Conservation (phyloP, 345 rosid species). For the Citropsis articulata region DNA sequence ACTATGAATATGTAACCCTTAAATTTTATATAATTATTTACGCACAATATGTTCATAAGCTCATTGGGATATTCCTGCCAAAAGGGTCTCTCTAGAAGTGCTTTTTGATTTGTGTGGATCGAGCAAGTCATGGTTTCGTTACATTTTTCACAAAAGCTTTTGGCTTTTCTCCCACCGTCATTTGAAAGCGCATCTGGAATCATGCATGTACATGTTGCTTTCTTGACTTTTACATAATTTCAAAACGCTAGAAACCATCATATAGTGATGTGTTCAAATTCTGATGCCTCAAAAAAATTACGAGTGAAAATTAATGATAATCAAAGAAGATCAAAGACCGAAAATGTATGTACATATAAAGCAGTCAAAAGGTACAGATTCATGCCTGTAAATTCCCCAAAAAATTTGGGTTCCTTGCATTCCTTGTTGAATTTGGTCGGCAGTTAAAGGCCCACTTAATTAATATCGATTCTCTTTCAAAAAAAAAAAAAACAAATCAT, state of each 20-base stretch:
- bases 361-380: background rate
- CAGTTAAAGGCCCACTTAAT: background rate
- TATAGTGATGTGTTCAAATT: conserved; percentile 2
- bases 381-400: conserved; percentile 1
- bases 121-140: background rate
- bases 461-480: background rate
- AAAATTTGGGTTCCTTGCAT: background rate
- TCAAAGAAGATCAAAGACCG: background rate
- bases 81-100: background rate
- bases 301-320: background rate
- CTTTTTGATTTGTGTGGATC: background rate
- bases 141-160: background rate
- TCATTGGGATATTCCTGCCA: background rate
- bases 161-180: conserved; percentile 22
- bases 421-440: background rate
- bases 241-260: background rate
- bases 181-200: conserved; percentile 20
- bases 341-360: background rate
- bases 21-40: too few species aligned
- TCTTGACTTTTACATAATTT: conserved; percentile 19
- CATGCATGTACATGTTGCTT: conserved; percentile 9
- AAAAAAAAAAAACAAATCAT: too few species aligned
- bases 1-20: too few species aligned
- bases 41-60: too few species aligned
- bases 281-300: background rate